Conservation (phyloP, 345 rosid genomes). For the Euphorbia tirucalli region DNA sequence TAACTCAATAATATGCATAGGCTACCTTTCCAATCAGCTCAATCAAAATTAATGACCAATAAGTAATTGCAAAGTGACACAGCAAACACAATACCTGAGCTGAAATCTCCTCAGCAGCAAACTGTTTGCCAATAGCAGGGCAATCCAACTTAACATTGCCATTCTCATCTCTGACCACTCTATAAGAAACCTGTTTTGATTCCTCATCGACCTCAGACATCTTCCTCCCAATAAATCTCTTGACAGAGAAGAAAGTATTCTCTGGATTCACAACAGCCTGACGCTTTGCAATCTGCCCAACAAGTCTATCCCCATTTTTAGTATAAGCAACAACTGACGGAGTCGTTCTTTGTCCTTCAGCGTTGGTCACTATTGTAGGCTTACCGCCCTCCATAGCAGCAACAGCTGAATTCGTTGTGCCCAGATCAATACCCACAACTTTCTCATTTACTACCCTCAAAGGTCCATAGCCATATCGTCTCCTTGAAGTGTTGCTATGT, state of each 20-base stretch:
- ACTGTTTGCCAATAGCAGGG: slow-evolving; percentile 86
- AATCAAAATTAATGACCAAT: neutral
- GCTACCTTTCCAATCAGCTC: no score
- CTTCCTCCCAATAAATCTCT: slow-evolving; percentile 97
- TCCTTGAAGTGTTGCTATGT: slow-evolving; percentile 22
- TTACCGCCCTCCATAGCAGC: slow-evolving; percentile 99
- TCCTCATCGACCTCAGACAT: slow-evolving; percentile 96
- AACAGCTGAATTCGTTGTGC: slow-evolving; percentile 96
- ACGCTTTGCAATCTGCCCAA: slow-evolving; percentile 95
- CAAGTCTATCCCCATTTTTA: slow-evolving; percentile 79
- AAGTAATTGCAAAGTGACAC: no score
- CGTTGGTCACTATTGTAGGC: slow-evolving; percentile 92
- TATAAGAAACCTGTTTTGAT: slow-evolving; percentile 87
- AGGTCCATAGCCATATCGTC: slow-evolving; percentile 48
- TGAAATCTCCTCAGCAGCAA: slow-evolving; percentile 97
- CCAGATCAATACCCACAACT: slow-evolving; percentile 92
- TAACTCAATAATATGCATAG: no score
- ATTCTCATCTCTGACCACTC: slow-evolving; percentile 81
- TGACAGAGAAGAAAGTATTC: slow-evolving; percentile 95
- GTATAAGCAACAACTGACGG: slow-evolving; percentile 97
- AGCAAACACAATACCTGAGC: slow-evolving; percentile 81
- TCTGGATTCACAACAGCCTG: slow-evolving; percentile 99
- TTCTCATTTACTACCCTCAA: slow-evolving; percentile 77
- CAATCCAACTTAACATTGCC: slow-evolving; percentile 95
- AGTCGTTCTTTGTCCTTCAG: slow-evolving; percentile 96